These are phyloP conservation scores for Vickermania spadyakhi DNA, from an alignment of 208 protist species.

Conservation along the genomic window DNA sequence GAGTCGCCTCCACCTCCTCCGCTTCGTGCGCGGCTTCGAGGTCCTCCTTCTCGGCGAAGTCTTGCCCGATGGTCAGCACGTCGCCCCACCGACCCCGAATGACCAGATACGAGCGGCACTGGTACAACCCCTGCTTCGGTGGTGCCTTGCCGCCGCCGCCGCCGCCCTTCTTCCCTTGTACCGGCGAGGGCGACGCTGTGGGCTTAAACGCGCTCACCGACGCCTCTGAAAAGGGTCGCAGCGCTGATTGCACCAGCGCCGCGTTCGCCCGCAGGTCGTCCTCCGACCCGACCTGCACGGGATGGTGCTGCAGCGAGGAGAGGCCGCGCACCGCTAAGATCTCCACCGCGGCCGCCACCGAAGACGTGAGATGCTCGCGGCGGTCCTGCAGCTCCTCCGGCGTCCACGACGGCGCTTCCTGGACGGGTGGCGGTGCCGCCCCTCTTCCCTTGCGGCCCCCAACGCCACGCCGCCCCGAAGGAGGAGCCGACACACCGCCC, in stretches of 20 bases:
- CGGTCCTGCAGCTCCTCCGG: neutral
- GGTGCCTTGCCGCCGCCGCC: slow-evolving; percentile 10
- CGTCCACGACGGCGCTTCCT: neutral
- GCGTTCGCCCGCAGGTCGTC: slow-evolving; percentile 13
- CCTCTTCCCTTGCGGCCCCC: neutral
- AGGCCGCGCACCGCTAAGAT: slow-evolving; percentile 35
- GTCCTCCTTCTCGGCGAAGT: neutral
- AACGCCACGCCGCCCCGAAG: neutral
- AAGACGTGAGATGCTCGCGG: neutral
- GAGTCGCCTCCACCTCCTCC: neutral
- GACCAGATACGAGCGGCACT: slow-evolving; percentile 14
- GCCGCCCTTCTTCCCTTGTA: slow-evolving; percentile 2
- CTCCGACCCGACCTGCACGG: slow-evolving; percentile 13
- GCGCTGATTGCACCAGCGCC: slow-evolving; percentile 7
- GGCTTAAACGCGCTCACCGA: neutral
- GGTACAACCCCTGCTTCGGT: slow-evolving; percentile 17
- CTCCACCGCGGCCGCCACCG: slow-evolving; percentile 26
- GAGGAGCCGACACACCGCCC: neutral
- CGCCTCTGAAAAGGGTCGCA: neutral
- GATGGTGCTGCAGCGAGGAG: slow-evolving; percentile 12
- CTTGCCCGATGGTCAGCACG: neutral
- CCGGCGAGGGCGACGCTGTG: neutral
- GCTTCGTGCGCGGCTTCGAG: neutral
- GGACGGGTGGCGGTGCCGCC: neutral
- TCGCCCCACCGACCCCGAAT: slow-evolving; percentile 25